Conservation (phyloP, 176 grass and related monocot species). For the Phragmites australis region DNA sequence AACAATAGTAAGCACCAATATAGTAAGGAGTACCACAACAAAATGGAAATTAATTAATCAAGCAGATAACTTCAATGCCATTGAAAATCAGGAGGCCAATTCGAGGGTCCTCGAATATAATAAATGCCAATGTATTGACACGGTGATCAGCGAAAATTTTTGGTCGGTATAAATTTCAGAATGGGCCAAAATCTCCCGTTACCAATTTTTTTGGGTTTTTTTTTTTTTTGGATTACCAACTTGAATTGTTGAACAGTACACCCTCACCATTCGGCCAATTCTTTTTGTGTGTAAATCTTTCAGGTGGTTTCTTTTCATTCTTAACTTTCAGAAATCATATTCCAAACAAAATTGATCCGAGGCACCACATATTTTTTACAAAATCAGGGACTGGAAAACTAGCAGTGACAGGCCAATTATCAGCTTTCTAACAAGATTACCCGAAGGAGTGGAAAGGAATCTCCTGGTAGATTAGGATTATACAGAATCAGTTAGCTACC, state of each 20-base stretch:
- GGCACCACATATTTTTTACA: not conserved
- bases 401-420: not conserved
- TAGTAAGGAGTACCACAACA: not conserved
- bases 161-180: not conserved
- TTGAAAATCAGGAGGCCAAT: not conserved
- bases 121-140: conserved; percentile 1
- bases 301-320: not conserved
- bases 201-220: not conserved
- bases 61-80: not conserved
- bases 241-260: not conserved
- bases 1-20: not conserved
- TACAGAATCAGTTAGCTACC: not conserved
- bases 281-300: not conserved
- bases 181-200: not conserved
- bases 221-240: not conserved
- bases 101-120: not conserved
- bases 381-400: not conserved
- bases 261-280: not conserved
- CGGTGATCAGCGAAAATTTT: not conserved
- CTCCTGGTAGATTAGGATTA: not conserved
- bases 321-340: conserved; percentile 4
- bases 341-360: not conserved
- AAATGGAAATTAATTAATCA: too few species aligned
- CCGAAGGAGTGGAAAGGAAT: not conserved
- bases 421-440: conserved; percentile 1